phyloP scores from a whole-genome alignment of 208 protist species.

The Blechomonas ayalai region DNA sequence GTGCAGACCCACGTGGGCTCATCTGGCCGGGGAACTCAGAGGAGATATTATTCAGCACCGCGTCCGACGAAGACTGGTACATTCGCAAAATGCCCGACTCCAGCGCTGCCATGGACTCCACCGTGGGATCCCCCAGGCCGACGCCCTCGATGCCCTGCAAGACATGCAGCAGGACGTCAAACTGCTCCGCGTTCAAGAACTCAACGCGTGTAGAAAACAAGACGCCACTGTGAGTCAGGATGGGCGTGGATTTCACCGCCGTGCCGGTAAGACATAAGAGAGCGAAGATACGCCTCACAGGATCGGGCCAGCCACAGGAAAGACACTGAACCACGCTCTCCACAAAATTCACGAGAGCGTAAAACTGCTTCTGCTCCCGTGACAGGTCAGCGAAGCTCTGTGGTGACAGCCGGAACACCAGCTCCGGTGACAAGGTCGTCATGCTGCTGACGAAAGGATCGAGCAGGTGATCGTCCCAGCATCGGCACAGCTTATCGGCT shows the following conservation, averaged over 20 bases:
- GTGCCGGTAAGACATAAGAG: conserved; percentile 38
- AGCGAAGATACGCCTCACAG: conserved; percentile 51
- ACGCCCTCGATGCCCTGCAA: conserved; percentile 3
- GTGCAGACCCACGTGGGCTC: background rate
- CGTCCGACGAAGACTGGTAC: conserved; percentile 9
- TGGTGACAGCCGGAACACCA: conserved; percentile 46
- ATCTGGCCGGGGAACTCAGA: background rate
- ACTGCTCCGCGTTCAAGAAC: conserved; percentile 32
- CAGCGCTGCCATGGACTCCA: background rate
- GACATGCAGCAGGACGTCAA: conserved; percentile 17
- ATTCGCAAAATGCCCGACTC: conserved; percentile 1
- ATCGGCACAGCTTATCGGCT: conserved; percentile 42
- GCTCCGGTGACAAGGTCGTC: conserved; percentile 18
- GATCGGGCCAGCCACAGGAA: conserved; percentile 52
- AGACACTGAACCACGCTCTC: conserved; percentile 48
- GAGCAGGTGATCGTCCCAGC: conserved; percentile 35
- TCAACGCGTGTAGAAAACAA: conserved; percentile 21
- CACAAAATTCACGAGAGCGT: conserved; percentile 49
- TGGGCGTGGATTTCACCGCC: conserved; percentile 11
- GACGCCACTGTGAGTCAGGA: conserved; percentile 16
- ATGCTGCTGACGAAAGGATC: conserved; percentile 39
- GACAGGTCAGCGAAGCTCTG: conserved; percentile 52
- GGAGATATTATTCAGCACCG: conserved; percentile 14
- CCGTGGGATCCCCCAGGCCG: background rate
- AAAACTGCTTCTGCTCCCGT: conserved; percentile 54